Conservation (phyloP, 1,139 yeast genomes). For the Yamadazyma siamensis region DNA sequence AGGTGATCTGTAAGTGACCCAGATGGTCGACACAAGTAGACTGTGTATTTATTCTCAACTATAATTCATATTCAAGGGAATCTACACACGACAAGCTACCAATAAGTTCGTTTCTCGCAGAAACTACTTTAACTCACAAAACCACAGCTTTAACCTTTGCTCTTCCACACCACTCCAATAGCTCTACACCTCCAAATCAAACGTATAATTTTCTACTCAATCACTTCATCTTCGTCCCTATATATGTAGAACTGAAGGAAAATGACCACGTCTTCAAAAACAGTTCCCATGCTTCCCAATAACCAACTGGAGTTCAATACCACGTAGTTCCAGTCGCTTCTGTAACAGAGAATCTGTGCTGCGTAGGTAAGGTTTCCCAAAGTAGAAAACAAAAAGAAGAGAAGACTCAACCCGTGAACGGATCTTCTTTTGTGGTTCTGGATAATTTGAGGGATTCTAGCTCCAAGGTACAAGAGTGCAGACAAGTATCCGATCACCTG, state of each 20-base stretch:
- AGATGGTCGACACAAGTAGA: no score
- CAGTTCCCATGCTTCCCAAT: constrained; percentile 71
- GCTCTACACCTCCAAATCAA: background rate
- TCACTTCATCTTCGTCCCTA: constrained; percentile 24
- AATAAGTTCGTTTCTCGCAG: no score
- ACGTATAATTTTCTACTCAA: no score
- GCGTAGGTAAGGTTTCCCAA: constrained; percentile 78
- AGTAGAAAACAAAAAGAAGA: constrained; percentile 72
- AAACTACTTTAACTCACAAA: no score
- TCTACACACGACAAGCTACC: no score
- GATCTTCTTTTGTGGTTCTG: constrained; percentile 68
- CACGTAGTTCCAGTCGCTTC: constrained; percentile 60
- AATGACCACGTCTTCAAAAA: constrained; percentile 62
- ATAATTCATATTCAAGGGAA: no score
- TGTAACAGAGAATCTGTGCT: constrained; percentile 64
- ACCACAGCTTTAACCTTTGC: no score
- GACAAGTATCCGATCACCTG: constrained; percentile 71
- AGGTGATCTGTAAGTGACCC: no score
- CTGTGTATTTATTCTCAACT: no score
- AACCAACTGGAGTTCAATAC: constrained; percentile 69
- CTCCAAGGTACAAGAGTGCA: constrained; percentile 68
- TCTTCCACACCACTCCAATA: background rate
- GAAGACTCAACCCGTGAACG: constrained; percentile 69
- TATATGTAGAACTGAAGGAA: constrained; percentile 65
- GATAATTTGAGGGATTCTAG: constrained; percentile 75